Percentiles rank a stretch among this genome's conserved stretches.
Evolutionary conservation across 805 yeast genomes (phyloP).

Genomic region (Dipodascus geniculatus): DNA sequence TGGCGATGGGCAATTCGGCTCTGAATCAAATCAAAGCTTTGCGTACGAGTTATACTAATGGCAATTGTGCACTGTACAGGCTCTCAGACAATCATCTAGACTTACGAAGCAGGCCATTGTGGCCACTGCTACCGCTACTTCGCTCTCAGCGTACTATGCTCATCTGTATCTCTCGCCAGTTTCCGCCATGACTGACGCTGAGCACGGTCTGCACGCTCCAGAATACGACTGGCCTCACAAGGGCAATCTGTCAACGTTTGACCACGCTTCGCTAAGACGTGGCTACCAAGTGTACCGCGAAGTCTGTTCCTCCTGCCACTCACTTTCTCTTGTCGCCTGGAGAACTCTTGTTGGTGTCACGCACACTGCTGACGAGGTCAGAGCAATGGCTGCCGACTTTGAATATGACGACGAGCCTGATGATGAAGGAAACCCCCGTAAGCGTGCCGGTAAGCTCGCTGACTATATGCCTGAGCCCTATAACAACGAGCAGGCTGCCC

Average conservation of each 20-base stretch:
- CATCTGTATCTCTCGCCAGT: conserved; percentile 82
- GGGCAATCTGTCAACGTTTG: conserved; percentile 77
- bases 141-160: conserved; percentile 69
- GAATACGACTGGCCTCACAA: conserved; percentile 86
- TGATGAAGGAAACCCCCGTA: conserved; percentile 64
- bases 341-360: conserved; percentile 96
- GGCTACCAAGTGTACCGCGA: conserved; percentile 98
- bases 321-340: conserved; percentile 95
- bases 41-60: conserved; percentile 1
- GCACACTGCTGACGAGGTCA: conserved; percentile 81
- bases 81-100: conserved; percentile 21
- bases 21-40: not conserved
- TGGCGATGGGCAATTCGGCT: not conserved
- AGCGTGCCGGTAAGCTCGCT: conserved; percentile 96
- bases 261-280: conserved; percentile 94
- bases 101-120: conserved; percentile 30
- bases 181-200: conserved; percentile 96
- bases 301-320: conserved; percentile 98
- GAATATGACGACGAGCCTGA: conserved; percentile 40
- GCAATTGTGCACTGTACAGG: conserved; percentile 5
- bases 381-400: conserved; percentile 88
- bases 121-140: conserved; percentile 56
- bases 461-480: conserved; percentile 93
- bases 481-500: conserved; percentile 96
- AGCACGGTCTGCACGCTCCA: conserved; percentile 97